Base-by-base conservation (phyloP, 768 basidiomycete species). In the Kwoniella mangroviensis region DNA sequence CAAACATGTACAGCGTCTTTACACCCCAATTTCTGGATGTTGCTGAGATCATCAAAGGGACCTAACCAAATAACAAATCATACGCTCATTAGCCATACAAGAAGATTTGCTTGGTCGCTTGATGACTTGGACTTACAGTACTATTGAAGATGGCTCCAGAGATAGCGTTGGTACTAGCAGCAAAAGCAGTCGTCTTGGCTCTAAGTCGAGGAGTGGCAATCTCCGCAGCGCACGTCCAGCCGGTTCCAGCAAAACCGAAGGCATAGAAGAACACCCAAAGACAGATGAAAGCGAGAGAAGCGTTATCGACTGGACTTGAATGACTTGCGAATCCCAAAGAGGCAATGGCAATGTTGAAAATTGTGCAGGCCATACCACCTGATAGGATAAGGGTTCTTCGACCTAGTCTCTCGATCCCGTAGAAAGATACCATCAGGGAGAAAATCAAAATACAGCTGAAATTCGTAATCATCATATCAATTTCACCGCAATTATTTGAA, bases 211-310 rank as follows among this genome's bases (percentile, higher is more conserved):
- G 72, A 0, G 75, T 70, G 10, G 72, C 64, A 22, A 76, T 71
- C n/a, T 76, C 75, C 21, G 73, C 70, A 7, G 71, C 51, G n/a
- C 67, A 68, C 13, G 68, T 65, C 71, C 72, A 76, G 11, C 75
- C 75, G 49, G 72, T 67, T 1, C 67, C 67, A 22, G 65, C 74
- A 52, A 69, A 63, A 13, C 67, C 69, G 21, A 55, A 28, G 4
- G 70, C 55, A 45, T 75, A 75, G 22, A 63, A 22, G 57, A 72
- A 69, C 1, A 62, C 60, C 68, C 71, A 75, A 11, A 74, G 63
- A 21, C 61, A 41, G 57, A 72, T 69, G 19, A 75, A 53, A 4
- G 69, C 63, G 4, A 70, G 45, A 15, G 63, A 54, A 28, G 61
- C 60, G 43, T 41, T 63, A 15, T 56, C 62, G 4, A 28, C 60